Conservation (phyloP, 768 basidiomycete species). For the Trametes gibbosa region DNA sequence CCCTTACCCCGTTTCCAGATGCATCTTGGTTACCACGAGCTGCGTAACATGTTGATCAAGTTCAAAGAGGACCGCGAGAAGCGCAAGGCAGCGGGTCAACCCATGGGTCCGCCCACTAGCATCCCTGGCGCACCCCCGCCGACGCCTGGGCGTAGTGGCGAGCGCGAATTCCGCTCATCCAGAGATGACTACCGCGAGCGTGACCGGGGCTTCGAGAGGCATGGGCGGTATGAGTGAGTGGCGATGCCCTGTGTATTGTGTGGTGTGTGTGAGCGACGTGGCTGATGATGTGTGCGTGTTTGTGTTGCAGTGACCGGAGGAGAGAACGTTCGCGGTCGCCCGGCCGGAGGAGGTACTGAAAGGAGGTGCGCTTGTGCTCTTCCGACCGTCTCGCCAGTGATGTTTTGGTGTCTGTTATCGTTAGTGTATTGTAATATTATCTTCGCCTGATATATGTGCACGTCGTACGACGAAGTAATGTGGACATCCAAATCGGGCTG, state of each 20-base stretch:
- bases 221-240: conserved; percentile 74
- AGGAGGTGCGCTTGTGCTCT: background rate
- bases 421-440: conserved; percentile 15
- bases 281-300: conserved; percentile 6
- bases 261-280: background rate
- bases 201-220: conserved; percentile 63
- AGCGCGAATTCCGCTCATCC: conserved; percentile 54
- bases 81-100: conserved; percentile 54
- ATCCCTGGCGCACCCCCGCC: conserved; percentile 33
- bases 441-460: background rate
- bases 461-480: background rate
- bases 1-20: conserved; percentile 52
- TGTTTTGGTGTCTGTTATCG: conserved; percentile 6
- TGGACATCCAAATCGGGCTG: background rate
- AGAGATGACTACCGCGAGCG: conserved; percentile 64
- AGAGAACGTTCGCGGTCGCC: conserved; percentile 33
- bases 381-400: background rate
- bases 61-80: conserved; percentile 91
- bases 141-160: conserved; percentile 41
- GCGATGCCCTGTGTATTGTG: conserved; percentile 1
- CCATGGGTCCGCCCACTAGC: conserved; percentile 37
- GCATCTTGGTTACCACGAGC: conserved; percentile 98
- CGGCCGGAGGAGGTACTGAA: conserved; percentile 28
- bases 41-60: conserved; percentile 88
- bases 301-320: conserved; percentile 24